These are phyloP conservation scores for Cymbopogon flexuosus DNA, from an alignment of 202 grass and related monocot genomes.

Conservation along the genomic window DNA sequence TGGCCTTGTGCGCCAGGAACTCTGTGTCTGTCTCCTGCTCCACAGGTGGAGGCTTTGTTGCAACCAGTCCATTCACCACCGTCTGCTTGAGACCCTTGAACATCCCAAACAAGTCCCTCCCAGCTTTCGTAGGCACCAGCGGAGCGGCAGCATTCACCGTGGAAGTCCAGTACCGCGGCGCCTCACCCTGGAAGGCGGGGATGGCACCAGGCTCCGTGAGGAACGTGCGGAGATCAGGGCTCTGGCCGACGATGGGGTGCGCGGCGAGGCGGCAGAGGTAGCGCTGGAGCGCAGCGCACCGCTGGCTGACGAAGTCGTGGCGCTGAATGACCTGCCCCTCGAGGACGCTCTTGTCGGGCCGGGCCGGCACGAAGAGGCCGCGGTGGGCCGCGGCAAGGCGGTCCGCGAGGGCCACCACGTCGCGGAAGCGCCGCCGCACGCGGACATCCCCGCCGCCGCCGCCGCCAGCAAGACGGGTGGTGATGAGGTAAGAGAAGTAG, in stretches of 20 bases:
- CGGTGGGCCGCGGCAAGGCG: constrained; percentile 62
- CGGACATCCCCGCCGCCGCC: constrained; percentile 40
- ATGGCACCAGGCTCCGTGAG: constrained; percentile 50
- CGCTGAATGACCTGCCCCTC: constrained; percentile 90
- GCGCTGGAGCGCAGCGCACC: constrained; percentile 61
- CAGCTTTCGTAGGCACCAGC: constrained; percentile 30
- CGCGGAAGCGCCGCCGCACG: constrained; percentile 80
- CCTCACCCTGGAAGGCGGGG: constrained; percentile 32
- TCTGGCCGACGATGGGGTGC: constrained; percentile 57
- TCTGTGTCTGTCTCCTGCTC: constrained; percentile 78
- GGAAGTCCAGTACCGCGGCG: constrained; percentile 37
- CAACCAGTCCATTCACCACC: constrained; percentile 56
- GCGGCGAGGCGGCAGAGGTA: constrained; percentile 73
- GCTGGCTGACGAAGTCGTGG: constrained; percentile 85
- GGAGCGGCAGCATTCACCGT: constrained; percentile 21
- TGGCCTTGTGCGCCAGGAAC: constrained; percentile 66
- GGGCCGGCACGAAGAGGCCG: constrained; percentile 68
- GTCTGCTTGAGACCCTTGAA: constrained; percentile 88
- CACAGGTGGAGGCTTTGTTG: constrained; percentile 40
- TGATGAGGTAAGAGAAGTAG: constrained; percentile 79
- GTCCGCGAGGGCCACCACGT: constrained; percentile 75
- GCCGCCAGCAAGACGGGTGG: constrained; percentile 36
- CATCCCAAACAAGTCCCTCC: constrained; percentile 75
- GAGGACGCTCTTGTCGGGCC: constrained; percentile 91
- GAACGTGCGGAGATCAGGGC: constrained; percentile 65